phyloP scores from a whole-genome alignment of 2,329 filamentous ascomycete species.

The Pestalotiopsis sp. region DNA sequence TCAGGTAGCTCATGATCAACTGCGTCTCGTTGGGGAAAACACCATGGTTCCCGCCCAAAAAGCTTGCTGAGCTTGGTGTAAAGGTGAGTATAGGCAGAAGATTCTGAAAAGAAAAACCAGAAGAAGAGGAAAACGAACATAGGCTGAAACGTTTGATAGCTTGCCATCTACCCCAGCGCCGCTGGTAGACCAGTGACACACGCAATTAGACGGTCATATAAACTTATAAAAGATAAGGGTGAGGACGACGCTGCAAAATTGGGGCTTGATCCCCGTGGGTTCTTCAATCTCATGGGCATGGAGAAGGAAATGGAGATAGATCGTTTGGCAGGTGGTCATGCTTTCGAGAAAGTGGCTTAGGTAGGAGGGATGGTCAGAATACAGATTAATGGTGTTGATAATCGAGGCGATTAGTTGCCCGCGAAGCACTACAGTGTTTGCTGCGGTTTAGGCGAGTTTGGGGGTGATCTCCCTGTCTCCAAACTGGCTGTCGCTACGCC shows the following conservation, averaged over 20 bases:
- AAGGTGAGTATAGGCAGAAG: constrained; percentile 1
- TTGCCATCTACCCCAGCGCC: constrained; percentile 15
- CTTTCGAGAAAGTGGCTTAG: neutral
- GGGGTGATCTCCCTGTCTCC: neutral
- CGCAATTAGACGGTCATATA: constrained; percentile 11
- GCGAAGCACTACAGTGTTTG: no score
- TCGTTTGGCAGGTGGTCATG: constrained; percentile 9
- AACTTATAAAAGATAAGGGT: constrained; percentile 12
- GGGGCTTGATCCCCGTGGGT: constrained; percentile 12
- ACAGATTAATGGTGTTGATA: no score
- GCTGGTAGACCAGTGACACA: constrained; percentile 14
- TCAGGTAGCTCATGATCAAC: constrained; percentile 13
- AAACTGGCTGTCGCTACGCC: neutral
- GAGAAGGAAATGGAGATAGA: constrained; percentile 14
- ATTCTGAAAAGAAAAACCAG: no score
- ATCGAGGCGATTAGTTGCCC: no score
- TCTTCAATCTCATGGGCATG: constrained; percentile 15
- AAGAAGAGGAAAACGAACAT: no score
- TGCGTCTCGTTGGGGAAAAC: constrained; percentile 14
- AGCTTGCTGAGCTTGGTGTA: constrained; percentile 8
- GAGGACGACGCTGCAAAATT: constrained; percentile 12
- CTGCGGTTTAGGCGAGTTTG: neutral
- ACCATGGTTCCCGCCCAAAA: constrained; percentile 14
- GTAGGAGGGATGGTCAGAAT: neutral
- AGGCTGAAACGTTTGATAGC: neutral